These are phyloP conservation scores for Diospyros lotus DNA, from an alignment of 148 eudicot genomes.

Conservation along the genomic window DNA sequence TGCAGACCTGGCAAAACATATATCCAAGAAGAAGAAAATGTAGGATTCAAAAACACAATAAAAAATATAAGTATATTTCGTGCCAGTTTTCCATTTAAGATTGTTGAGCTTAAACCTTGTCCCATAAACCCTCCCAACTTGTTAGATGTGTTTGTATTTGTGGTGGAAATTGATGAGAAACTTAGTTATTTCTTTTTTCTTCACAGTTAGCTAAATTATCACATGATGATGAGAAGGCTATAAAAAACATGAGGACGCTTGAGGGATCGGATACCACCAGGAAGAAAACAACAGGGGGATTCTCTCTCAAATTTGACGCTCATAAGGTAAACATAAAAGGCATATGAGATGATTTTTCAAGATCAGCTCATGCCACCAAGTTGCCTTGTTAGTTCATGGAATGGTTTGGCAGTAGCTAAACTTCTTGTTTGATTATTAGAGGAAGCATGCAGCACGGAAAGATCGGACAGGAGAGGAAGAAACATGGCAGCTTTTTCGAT, in stretches of 20 bases:
- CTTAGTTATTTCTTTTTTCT: neutral
- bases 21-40: no score
- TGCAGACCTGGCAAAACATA: no score
- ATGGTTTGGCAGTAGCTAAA: slow-evolving; percentile 12
- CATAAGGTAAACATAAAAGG: slow-evolving; percentile 51
- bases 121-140: no score
- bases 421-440: slow-evolving; percentile 38
- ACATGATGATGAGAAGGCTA: slow-evolving; percentile 66
- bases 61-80: no score
- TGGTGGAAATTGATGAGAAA: neutral
- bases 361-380: neutral
- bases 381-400: slow-evolving; percentile 4
- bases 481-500: slow-evolving; percentile 82
- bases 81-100: no score
- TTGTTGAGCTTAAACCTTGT: no score
- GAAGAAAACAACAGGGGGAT: slow-evolving; percentile 52
- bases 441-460: slow-evolving; percentile 71
- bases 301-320: slow-evolving; percentile 89
- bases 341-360: slow-evolving; percentile 5
- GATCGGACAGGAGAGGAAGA: slow-evolving; percentile 83
- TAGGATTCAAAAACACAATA: no score
- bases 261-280: slow-evolving; percentile 54
- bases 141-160: no score
- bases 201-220: slow-evolving; percentile 81
- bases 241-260: slow-evolving; percentile 74